Conservation (phyloP, 257 asterid species). For the Solanum dulcamara region DNA sequence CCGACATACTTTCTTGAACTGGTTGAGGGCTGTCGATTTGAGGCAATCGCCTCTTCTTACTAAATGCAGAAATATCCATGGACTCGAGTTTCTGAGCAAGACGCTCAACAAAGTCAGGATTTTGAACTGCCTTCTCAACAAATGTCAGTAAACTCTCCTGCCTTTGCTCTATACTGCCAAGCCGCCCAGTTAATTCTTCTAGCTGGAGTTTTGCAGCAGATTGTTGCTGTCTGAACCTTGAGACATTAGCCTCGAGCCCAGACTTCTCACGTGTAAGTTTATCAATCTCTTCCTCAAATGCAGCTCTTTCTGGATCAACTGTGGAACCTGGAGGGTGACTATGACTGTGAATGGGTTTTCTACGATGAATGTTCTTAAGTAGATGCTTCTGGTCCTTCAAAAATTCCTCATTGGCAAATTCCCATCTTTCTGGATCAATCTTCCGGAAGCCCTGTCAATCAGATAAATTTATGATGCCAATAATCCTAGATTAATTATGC, state of each 20-base stretch:
- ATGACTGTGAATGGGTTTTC: conserved; percentile 97
- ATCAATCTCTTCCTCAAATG: conserved; percentile 82
- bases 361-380: conserved; percentile 77
- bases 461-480: background rate
- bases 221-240: conserved; percentile 42
- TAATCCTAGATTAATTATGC: background rate
- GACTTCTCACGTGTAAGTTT: conserved; percentile 64
- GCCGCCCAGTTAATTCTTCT: conserved; percentile 44
- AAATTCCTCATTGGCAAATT: conserved; percentile 84
- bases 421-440: conserved; percentile 96
- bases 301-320: conserved; percentile 68
- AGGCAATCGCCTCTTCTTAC: conserved; percentile 81
- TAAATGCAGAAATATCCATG: conserved; percentile 70
- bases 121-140: conserved; percentile 50
- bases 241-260: conserved; percentile 43
- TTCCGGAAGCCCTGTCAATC: conserved; percentile 73
- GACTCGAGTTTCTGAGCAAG: conserved; percentile 69
- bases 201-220: conserved; percentile 53
- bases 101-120: conserved; percentile 54
- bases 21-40: conserved; percentile 33
- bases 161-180: conserved; percentile 54
- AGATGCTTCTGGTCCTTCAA: conserved; percentile 80
- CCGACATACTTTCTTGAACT: conserved; percentile 30
- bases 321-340: conserved; percentile 68
- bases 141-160: conserved; percentile 51